Conservation (phyloP, 257 asterid genomes). For the Scutellaria minor region DNA sequence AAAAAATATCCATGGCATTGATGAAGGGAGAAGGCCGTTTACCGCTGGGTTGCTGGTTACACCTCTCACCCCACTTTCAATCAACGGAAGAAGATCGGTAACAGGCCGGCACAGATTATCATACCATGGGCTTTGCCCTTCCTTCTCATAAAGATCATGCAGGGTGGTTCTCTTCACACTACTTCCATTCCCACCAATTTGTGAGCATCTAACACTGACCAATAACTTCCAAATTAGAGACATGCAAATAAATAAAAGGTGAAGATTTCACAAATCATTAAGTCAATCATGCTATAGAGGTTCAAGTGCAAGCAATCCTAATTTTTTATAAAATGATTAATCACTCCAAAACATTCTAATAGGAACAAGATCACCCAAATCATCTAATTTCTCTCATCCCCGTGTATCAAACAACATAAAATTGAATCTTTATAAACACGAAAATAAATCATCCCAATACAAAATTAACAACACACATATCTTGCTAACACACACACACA, state of each 20-base stretch:
- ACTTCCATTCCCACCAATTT: constrained; percentile 77
- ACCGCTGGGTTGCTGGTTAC: constrained; percentile 99
- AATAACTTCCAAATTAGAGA: constrained; percentile 18
- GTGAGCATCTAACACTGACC: constrained; percentile 79
- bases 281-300: not conserved
- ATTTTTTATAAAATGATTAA: not conserved
- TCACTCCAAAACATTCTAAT: not conserved
- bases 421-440: not conserved
- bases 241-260: not conserved
- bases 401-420: constrained; percentile 6
- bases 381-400: not conserved
- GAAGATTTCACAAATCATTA: not conserved
- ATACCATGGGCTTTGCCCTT: constrained; percentile 99
- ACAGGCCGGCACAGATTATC: constrained; percentile 98
- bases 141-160: constrained; percentile 93
- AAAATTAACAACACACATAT: not conserved
- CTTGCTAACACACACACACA: no score
- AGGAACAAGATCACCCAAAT: not conserved
- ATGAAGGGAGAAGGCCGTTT: constrained; percentile 28
- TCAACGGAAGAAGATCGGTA: constrained; percentile 92
- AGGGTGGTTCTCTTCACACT: constrained; percentile 76
- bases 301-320: constrained; percentile 18
- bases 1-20: not conserved
- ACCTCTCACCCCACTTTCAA: constrained; percentile 92
- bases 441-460: not conserved